Evolutionary conservation across 1,139 yeast genomes (phyloP).

Genomic region (Yamadazyma pseudoaaseri): DNA sequence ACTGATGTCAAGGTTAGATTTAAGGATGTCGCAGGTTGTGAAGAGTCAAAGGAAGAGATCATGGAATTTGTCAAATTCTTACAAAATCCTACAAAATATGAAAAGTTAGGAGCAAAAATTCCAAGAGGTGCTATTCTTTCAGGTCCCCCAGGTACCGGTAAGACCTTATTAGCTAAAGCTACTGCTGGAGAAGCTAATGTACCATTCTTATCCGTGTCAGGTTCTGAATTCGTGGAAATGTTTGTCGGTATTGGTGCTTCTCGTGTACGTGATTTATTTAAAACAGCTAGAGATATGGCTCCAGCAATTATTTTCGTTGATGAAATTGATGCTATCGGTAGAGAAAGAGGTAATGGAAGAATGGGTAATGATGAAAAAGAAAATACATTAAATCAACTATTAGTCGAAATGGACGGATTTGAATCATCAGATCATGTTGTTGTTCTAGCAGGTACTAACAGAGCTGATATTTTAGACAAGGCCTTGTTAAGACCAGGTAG

Average conservation of each 20-base stretch:
- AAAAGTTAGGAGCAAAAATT: slow-evolving; percentile 75
- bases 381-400: slow-evolving; percentile 72
- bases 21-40: slow-evolving; percentile 81
- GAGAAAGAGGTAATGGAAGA: slow-evolving; percentile 67
- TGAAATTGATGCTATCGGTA: slow-evolving; percentile 86
- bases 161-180: slow-evolving; percentile 75
- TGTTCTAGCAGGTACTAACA: slow-evolving; percentile 79
- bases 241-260: slow-evolving; percentile 85
- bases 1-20: slow-evolving; percentile 70
- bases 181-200: slow-evolving; percentile 88
- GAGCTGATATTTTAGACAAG: slow-evolving; percentile 75
- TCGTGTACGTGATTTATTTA: slow-evolving; percentile 77
- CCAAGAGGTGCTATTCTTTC: slow-evolving; percentile 83
- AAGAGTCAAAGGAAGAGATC: slow-evolving; percentile 79
- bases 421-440: slow-evolving; percentile 73
- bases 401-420: slow-evolving; percentile 87
- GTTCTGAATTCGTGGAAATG: slow-evolving; percentile 81
- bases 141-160: slow-evolving; percentile 90
- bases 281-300: slow-evolving; percentile 76
- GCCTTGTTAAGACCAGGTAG: slow-evolving; percentile 83
- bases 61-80: slow-evolving; percentile 82
- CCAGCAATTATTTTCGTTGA: slow-evolving; percentile 80
- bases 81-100: slow-evolving; percentile 72
- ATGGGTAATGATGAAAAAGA: slow-evolving; percentile 82
- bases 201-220: slow-evolving; percentile 79